These are phyloP conservation scores for Phyllostachys edulis DNA, from an alignment of 176 grass and related monocot species.

Conservation along the genomic window DNA sequence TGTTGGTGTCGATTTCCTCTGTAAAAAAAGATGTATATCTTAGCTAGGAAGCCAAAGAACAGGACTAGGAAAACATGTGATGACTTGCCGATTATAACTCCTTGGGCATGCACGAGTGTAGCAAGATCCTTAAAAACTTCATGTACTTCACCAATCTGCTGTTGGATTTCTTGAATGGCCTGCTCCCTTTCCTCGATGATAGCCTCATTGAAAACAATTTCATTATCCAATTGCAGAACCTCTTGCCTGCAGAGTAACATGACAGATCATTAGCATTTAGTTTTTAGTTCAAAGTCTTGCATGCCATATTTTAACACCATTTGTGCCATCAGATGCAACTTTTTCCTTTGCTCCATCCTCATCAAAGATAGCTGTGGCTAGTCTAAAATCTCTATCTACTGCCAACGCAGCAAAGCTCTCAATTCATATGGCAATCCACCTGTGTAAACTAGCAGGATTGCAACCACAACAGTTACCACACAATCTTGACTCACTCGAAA, in stretches of 20 bases:
- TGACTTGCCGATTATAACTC: constrained; percentile 64
- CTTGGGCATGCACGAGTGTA: constrained; percentile 86
- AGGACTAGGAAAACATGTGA: not conserved
- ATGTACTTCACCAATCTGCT: constrained; percentile 94
- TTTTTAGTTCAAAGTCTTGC: not conserved
- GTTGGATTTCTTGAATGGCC: constrained; percentile 89
- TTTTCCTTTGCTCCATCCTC: not conserved
- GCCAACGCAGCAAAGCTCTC: not conserved
- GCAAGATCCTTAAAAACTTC: constrained; percentile 97
- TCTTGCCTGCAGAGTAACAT: constrained; percentile 65
- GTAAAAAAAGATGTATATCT: constrained; percentile 18
- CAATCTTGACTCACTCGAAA: not conserved
- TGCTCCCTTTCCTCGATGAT: constrained; percentile 97
- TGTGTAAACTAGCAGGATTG: not conserved
- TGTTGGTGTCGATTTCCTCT: constrained; percentile 84
- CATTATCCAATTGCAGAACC: constrained; percentile 86
- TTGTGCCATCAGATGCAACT: not conserved
- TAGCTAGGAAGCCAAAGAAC: constrained; percentile 6
- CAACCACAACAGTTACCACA: not conserved
- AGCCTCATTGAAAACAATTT: constrained; percentile 92
- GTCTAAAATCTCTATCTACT: not conserved
- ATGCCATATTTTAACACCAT: not conserved
- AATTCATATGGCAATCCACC: not conserved
- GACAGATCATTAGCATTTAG: not conserved
- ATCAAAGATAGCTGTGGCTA: not conserved